phyloP scores from a whole-genome alignment of 2,329 filamentous ascomycete species.

The Phyllosticta citrichinensis region DNA sequence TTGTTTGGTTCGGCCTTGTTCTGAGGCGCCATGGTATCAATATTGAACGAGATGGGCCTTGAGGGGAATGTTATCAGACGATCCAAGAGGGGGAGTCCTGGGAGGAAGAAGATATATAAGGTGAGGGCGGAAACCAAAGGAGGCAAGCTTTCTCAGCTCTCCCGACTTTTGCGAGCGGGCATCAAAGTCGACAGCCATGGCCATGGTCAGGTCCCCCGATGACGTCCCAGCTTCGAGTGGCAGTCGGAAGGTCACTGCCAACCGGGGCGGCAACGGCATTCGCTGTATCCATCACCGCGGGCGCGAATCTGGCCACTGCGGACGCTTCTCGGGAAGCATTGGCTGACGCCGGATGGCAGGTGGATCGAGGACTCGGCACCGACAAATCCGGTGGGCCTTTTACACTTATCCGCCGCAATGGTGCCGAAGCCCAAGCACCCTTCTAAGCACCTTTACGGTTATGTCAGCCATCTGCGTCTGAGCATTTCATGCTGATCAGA shows the following conservation, averaged over 20 bases:
- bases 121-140: neutral
- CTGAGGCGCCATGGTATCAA: slow-evolving; percentile 3
- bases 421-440: neutral
- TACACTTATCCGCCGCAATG: slow-evolving; percentile 6
- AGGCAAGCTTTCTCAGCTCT: neutral
- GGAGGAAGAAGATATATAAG: slow-evolving; percentile 4
- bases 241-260: slow-evolving; percentile 1
- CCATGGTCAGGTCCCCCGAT: slow-evolving; percentile 3
- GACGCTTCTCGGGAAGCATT: neutral
- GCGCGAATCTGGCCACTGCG: neutral
- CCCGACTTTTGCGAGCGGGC: neutral
- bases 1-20: neutral
- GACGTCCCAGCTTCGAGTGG: slow-evolving; percentile 9
- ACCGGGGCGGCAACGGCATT: neutral
- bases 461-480: slow-evolving; percentile 1
- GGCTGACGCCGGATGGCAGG: neutral
- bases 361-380: slow-evolving; percentile 3
- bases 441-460: slow-evolving; percentile 1
- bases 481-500: slow-evolving; percentile 8
- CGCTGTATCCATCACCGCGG: neutral
- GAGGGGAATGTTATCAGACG: neutral
- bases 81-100: neutral
- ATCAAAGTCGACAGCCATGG: slow-evolving; percentile 4
- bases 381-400: neutral
- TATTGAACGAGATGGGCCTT: neutral